Percentiles rank a stretch among this genome's conserved stretches.
phyloP scores from a whole-genome alignment of 2,329 filamentous ascomycete genomes.

The Dactylellina parvicollis region DNA sequence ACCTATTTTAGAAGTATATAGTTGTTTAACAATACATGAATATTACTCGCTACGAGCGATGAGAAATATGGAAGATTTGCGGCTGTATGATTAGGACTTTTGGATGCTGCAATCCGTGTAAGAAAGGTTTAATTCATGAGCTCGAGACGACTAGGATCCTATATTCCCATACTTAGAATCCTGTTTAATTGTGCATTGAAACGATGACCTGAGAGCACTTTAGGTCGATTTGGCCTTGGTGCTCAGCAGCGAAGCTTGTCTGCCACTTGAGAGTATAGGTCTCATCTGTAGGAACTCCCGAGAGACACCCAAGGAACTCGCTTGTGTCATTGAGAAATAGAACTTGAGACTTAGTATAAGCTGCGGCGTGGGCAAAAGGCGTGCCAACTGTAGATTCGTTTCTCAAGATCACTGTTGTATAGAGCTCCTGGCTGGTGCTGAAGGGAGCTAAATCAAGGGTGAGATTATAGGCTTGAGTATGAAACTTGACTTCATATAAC shows the following conservation, averaged over 20 bases:
- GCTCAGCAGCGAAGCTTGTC: slow-evolving; percentile 22
- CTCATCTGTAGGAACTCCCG: slow-evolving; percentile 5
- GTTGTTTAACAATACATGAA: background rate
- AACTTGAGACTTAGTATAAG: slow-evolving; percentile 6
- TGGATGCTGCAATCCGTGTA: too few relatives aligned
- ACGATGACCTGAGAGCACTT: slow-evolving; percentile 29
- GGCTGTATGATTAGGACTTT: too few relatives aligned
- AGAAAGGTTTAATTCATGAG: too few relatives aligned
- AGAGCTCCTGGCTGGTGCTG: slow-evolving; percentile 16
- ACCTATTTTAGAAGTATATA: background rate
- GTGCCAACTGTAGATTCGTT: slow-evolving; percentile 16
- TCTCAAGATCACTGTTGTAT: slow-evolving; percentile 37
- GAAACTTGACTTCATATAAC: slow-evolving; percentile 45
- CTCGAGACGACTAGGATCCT: background rate
- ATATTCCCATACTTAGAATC: background rate
- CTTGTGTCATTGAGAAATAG: slow-evolving; percentile 35
- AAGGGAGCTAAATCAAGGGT: slow-evolving; percentile 35
- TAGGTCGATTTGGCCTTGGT: slow-evolving; percentile 19
- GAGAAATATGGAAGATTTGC: too few relatives aligned
- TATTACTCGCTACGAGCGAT: too few relatives aligned
- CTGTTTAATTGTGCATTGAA: slow-evolving; percentile 9
- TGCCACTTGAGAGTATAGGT: slow-evolving; percentile 36
- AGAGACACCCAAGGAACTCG: slow-evolving; percentile 24
- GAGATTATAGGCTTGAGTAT: slow-evolving; percentile 36
- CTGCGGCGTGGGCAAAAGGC: slow-evolving; percentile 21